phyloP scores from a whole-genome alignment of 352 stramenopile species.

The Phytophthora colocasiae region DNA sequence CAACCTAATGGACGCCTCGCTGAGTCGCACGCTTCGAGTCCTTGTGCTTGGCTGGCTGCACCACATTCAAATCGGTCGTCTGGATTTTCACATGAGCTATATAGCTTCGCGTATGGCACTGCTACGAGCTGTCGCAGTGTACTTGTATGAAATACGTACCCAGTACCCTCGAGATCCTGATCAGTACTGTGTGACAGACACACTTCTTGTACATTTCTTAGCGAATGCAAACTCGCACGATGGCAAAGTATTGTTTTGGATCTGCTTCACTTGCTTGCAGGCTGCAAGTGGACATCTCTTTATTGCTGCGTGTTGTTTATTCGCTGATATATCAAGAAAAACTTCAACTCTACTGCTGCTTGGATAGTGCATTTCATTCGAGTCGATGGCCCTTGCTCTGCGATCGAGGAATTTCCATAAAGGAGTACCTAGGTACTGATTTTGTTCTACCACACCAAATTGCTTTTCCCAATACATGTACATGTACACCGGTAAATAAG shows the following conservation, averaged over 20 bases:
- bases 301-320: no score
- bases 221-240: background rate
- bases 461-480: no score
- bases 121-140: constrained; percentile 16
- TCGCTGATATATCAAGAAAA: constrained; percentile 4
- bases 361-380: constrained; percentile 17
- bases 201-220: background rate
- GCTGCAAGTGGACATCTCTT: background rate
- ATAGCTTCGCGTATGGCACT: background rate
- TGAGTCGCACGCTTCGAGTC: constrained; percentile 27
- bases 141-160: constrained; percentile 1
- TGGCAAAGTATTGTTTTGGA: no score
- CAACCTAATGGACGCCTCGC: constrained; percentile 5
- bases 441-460: no score
- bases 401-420: no score
- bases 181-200: constrained; percentile 5
- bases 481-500: no score
- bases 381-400: background rate
- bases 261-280: no score
- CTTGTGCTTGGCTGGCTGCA: constrained; percentile 5
- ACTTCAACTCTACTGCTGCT: background rate
- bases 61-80: constrained; percentile 5
- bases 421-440: no score
- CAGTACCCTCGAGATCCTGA: background rate
- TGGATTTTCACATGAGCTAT: constrained; percentile 20